Evolutionary conservation across 768 basidiomycete genomes (phyloP).

Genomic region (Erythrobasidium yunnanense): DNA sequence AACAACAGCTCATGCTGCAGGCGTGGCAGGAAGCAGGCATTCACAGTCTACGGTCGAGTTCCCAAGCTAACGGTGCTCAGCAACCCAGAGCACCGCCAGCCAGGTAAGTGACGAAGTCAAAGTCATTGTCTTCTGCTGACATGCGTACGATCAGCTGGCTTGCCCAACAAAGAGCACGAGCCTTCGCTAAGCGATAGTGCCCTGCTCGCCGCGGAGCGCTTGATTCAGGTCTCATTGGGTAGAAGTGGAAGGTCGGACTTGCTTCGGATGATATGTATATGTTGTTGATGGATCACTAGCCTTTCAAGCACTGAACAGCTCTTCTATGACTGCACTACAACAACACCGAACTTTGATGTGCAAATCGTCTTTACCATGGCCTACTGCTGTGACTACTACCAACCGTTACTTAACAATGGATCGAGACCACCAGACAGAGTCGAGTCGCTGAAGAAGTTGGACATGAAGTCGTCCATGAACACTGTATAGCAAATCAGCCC

Average conservation of each 20-base stretch:
- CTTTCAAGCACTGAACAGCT: no score
- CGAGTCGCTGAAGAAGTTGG: slow-evolving; percentile 1
- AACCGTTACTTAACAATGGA: background rate
- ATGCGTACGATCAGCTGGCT: slow-evolving; percentile 12
- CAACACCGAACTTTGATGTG: no score
- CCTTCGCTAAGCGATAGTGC: background rate
- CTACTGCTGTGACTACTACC: no score
- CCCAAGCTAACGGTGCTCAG: background rate
- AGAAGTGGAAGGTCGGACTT: no score
- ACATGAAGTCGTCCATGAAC: slow-evolving; percentile 18
- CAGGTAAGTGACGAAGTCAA: background rate
- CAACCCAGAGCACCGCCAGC: background rate
- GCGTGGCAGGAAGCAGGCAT: slow-evolving; percentile 62
- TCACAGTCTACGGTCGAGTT: slow-evolving; percentile 29
- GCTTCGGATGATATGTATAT: no score
- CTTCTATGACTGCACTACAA: no score
- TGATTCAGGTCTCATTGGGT: no score
- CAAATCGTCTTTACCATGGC: no score
- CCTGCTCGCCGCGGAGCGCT: no score
- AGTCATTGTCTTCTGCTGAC: background rate
- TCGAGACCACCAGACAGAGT: background rate
- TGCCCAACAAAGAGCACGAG: slow-evolving; percentile 19
- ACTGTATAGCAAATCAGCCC: background rate
- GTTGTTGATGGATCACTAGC: no score
- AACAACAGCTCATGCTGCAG: slow-evolving; percentile 71